A percentile compares a stretch with the other conserved stretches of the same genome.
Evolutionary conservation across 2,329 filamentous ascomycete genomes (phyloP).

Genomic region (Zymoseptoria ardabiliae): DNA sequence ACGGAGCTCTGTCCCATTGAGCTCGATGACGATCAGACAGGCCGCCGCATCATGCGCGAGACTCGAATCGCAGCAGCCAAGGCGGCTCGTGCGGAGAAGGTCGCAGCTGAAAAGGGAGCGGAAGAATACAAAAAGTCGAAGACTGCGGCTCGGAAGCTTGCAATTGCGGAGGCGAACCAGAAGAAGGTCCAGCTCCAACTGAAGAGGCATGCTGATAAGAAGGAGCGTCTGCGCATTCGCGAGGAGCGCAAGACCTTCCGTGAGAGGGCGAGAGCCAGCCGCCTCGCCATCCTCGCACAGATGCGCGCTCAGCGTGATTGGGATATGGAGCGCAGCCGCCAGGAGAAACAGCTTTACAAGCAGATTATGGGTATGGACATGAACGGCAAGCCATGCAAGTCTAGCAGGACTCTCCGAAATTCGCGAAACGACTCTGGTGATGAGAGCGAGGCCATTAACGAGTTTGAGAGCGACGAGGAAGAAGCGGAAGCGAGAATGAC

Average conservation of each 20-base stretch:
- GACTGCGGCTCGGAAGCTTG: slow-evolving; percentile 12
- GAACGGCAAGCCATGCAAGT: slow-evolving; percentile 1
- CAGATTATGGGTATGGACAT: slow-evolving; percentile 14
- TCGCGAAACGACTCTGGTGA: slow-evolving; percentile 8
- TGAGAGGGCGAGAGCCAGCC: slow-evolving; percentile 3
- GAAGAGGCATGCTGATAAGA: slow-evolving; percentile 9
- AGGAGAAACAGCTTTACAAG: slow-evolving; percentile 15
- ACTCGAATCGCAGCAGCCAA: slow-evolving; percentile 23
- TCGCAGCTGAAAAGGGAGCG: slow-evolving; percentile 6
- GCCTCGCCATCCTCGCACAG: slow-evolving; percentile 3
- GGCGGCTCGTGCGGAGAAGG: slow-evolving; percentile 17
- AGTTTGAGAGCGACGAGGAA: slow-evolving; percentile 9
- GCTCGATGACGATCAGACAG: slow-evolving; percentile 34
- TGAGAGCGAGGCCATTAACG: slow-evolving; percentile 8
- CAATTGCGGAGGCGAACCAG: slow-evolving; percentile 8
- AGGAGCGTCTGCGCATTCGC: slow-evolving; percentile 11
- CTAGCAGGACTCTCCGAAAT: slow-evolving; percentile 3
- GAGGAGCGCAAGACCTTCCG: slow-evolving; percentile 11
- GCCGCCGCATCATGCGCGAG: slow-evolving; percentile 30
- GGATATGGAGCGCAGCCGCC: slow-evolving; percentile 11
- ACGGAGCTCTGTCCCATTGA: slow-evolving; percentile 40
- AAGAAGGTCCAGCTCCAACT: slow-evolving; percentile 4
- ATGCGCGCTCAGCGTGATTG: slow-evolving; percentile 17
- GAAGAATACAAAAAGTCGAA: slow-evolving; percentile 16
- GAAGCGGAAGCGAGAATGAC: slow-evolving; percentile 7